phyloP scores from a whole-genome alignment of 345 rosid species.

The Moringa oleifera region DNA sequence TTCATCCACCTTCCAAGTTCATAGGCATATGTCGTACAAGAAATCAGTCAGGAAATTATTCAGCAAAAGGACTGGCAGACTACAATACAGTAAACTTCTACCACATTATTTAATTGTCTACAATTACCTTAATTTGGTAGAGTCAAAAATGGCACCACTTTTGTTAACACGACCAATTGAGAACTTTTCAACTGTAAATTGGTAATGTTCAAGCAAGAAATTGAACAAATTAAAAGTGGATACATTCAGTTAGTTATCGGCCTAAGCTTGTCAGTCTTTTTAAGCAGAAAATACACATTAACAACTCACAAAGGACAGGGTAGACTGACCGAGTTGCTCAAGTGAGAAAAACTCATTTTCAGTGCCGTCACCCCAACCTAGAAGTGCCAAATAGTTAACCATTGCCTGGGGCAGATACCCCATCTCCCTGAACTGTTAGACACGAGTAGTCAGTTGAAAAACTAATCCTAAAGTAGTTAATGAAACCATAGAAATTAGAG shows the following conservation, averaged over 20 bases:
- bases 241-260: constrained; percentile 5
- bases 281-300: background rate
- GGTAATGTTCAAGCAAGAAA: constrained; percentile 22
- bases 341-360: constrained; percentile 92
- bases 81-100: background rate
- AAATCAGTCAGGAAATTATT: background rate
- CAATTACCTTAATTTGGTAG: constrained; percentile 73
- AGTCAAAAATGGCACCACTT: constrained; percentile 83
- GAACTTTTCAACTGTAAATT: constrained; percentile 70
- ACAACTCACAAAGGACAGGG: background rate
- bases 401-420: constrained; percentile 89
- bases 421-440: constrained; percentile 80
- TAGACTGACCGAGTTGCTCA: constrained; percentile 64
- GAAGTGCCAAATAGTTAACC: constrained; percentile 89
- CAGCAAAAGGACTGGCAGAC: background rate
- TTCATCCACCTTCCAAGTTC: constrained; percentile 86
- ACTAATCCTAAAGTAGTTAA: background rate
- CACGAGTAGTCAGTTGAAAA: constrained; percentile 1
- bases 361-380: constrained; percentile 99
- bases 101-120: background rate
- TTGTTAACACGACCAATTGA: constrained; percentile 79
- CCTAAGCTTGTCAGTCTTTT: background rate
- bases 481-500: constrained; percentile 3
- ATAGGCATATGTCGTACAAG: background rate
- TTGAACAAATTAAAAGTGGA: constrained; percentile 6